Percentiles rank a stretch among this genome's conserved stretches.
Evolutionary conservation across 768 basidiomycete genomes (phyloP).

Genomic region (Lentinula sp.): DNA sequence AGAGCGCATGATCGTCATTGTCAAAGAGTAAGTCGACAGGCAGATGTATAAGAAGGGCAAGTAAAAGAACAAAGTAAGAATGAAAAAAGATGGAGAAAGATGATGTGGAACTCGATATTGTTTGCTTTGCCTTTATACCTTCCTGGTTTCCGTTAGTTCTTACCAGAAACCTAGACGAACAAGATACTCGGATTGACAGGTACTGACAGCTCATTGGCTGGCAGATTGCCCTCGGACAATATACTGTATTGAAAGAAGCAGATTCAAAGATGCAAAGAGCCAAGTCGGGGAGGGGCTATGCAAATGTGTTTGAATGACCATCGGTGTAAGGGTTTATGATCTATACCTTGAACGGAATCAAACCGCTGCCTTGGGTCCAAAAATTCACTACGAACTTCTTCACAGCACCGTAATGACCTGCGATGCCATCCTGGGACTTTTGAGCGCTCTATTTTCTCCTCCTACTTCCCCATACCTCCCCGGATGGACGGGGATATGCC

Average conservation of each 20-base stretch:
- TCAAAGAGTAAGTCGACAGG: background rate
- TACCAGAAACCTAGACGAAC: background rate
- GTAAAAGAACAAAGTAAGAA: background rate
- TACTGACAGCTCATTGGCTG: background rate
- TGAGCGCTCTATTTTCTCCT: no score
- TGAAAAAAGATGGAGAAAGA: background rate
- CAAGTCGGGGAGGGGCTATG: background rate
- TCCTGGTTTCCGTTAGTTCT: background rate
- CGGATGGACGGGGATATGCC: no score
- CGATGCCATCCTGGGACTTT: background rate
- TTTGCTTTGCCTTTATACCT: background rate
- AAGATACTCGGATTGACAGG: background rate
- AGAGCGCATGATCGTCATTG: background rate
- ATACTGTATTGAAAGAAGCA: background rate
- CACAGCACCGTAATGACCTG: background rate
- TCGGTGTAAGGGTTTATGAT: background rate
- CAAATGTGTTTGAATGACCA: background rate
- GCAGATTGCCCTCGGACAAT: background rate
- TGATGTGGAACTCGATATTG: background rate
- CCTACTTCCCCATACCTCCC: no score
- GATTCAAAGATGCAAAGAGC: background rate
- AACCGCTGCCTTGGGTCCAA: background rate
- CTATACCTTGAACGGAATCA: background rate
- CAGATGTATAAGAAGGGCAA: background rate
- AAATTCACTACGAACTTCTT: background rate